Base-by-base conservation (phyloP, 208 protist genomes). In the Herpetomonas samuelpessoai region DNA sequence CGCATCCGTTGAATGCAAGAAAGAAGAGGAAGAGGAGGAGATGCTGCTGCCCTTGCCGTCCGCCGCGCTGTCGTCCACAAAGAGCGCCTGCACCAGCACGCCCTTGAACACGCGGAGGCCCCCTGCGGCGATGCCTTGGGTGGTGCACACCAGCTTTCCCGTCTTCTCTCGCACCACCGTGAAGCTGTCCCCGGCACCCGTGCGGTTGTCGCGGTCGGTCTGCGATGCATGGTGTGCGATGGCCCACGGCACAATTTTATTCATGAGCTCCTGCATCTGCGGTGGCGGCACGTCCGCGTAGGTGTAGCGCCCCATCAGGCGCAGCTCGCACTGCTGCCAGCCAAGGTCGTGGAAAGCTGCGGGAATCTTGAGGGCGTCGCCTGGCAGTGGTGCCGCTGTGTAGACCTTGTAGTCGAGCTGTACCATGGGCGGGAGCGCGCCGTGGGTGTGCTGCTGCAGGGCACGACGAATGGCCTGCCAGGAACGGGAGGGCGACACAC, bases 31-130 rank as follows among this genome's bases (percentile, higher is more conserved):
- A n/a, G n/a, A n/a, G n/a, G n/a, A n/a, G 45, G 44, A 3, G 38
- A 24, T 2, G 49, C 4, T 22, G 35, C 19, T 21, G 24, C 21
- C 24, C 28, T 2, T 0, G 16, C 0, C 2, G 39, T 12, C 18
- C 35, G 24, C 31, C 19, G 24, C 21, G 16, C 59, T 61, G 29
- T 65, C 57, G 61, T 92, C 79, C 1, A 95, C 58, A 63, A 90
- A 95, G 19, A 91, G 30, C 1, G 86, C 81, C 41, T 82, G 74
- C 22, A 81, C 73, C 28, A 75, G 61, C 16, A 74, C 73, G 21
- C 89, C 89, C 19, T 74, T 66, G 67, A 86, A 95, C 24, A 95
- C 51, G 29, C 89, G 86, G 35, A 92, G 46, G 10, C 89, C 89
- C 18, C 57, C 66, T 0, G 69, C 58, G 31, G 61, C 65, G 27